These are phyloP conservation scores for Fusarium cicatricum DNA, from an alignment of 2,329 filamentous ascomycete species.

Conservation along the genomic window DNA sequence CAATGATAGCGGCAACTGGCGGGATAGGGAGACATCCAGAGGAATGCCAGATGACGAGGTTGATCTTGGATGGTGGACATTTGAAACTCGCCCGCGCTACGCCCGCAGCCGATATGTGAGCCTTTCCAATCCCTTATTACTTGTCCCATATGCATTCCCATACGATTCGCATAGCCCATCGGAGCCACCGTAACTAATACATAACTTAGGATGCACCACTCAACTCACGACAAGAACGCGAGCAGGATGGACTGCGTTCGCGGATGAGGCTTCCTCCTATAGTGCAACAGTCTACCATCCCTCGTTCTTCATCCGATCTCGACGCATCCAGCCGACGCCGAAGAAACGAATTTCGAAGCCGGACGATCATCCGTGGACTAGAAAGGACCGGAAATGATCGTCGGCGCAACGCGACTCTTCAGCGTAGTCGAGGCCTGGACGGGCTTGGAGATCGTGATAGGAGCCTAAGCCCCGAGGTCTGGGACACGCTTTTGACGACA, in stretches of 20 bases:
- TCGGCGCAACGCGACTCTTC: constrained; percentile 7
- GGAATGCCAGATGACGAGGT: constrained; percentile 9
- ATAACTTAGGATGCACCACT: constrained; percentile 14
- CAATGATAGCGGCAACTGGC: constrained; percentile 21
- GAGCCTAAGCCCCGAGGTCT: constrained; percentile 80
- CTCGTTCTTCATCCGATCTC: constrained; percentile 1
- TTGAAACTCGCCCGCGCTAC: constrained; percentile 31
- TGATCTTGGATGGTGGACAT: constrained; percentile 39
- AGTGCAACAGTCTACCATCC: constrained; percentile 2
- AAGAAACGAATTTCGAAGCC: not conserved
- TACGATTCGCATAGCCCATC: too few relatives aligned
- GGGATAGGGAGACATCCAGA: constrained; percentile 14
- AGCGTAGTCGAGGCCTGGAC: constrained; percentile 56
- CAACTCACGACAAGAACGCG: not conserved
- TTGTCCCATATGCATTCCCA: not conserved
- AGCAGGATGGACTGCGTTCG: not conserved
- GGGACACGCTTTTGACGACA: constrained; percentile 83
- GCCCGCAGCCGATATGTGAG: constrained; percentile 39
- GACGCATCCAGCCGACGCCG: constrained; percentile 5
- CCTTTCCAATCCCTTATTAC: not conserved
- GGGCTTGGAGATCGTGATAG: constrained; percentile 86
- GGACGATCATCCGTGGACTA: not conserved
- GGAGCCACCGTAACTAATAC: constrained; percentile 4
- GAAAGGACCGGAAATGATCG: not conserved
- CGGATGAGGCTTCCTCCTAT: constrained; percentile 4